A percentile compares a stretch with the other conserved stretches of the same genome.
phyloP scores from a whole-genome alignment of 2,329 filamentous ascomycete species.

The Cryphonectria naterciae region DNA sequence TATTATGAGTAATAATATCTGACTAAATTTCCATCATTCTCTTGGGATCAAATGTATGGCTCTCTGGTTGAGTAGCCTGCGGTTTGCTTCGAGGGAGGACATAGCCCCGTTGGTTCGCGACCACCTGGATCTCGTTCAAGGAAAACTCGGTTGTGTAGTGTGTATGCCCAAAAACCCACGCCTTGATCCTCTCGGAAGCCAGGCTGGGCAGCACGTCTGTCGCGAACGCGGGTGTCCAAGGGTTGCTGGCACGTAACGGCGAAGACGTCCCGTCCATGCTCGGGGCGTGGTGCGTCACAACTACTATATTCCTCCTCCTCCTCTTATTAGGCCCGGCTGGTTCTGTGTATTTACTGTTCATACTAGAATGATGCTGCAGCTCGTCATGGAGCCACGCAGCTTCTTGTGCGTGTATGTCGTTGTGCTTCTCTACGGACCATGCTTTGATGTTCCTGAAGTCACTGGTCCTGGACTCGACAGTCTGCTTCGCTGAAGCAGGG shows the following conservation, averaged over 20 bases:
- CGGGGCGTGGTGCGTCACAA: too few relatives aligned
- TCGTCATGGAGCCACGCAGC: too few relatives aligned
- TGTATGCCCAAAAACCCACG: slow-evolving; percentile 55
- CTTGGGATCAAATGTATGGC: not conserved
- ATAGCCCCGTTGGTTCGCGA: slow-evolving; percentile 53
- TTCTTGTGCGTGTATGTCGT: slow-evolving; percentile 40
- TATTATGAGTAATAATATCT: not conserved
- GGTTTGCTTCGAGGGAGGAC: slow-evolving; percentile 34
- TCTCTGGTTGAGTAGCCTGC: not conserved
- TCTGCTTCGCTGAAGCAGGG: too few relatives aligned
- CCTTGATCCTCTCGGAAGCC: slow-evolving; percentile 38
- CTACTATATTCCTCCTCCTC: too few relatives aligned
- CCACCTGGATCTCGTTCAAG: slow-evolving; percentile 41
- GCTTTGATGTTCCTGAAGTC: slow-evolving; percentile 43
- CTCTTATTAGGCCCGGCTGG: slow-evolving; percentile 37
- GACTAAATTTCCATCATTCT: not conserved
- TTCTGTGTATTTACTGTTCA: not conserved
- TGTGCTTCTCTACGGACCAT: slow-evolving; percentile 47
- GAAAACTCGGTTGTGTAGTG: slow-evolving; percentile 47
- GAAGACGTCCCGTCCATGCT: too few relatives aligned
- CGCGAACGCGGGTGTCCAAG: too few relatives aligned
- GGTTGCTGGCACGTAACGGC: too few relatives aligned
- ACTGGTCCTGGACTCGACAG: slow-evolving; percentile 48
- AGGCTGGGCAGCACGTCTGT: slow-evolving; percentile 45
- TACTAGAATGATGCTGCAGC: too few relatives aligned